Evolutionary conservation across 768 basidiomycete genomes (phyloP), one percentile per base, ranked within the genome.

Genomic region (Rhizopogon vinicolor): DNA sequence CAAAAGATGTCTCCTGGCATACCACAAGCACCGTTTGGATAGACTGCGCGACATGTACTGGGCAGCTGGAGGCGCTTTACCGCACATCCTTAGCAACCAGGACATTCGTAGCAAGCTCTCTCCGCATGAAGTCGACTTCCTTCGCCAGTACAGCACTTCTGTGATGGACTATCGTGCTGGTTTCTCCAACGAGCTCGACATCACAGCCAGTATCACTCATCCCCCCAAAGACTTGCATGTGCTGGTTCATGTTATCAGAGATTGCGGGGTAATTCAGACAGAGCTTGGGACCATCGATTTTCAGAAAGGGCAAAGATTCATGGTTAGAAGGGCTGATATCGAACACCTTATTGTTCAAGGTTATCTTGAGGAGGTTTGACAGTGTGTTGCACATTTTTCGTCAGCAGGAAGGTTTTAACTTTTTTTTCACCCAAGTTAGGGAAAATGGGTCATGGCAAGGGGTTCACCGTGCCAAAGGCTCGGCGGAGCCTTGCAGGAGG

Each of bases 331-430:
- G 61, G 82, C 89, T 7, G 93, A 95, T 67, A 87, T 99, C 58
- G 97, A 99, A 68, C 88, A 95, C 68, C 78, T 98, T 62, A 92
- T 98, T 62, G 86, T 95, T 1, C 91, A 94, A 65, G 95, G 95
- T 4, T 96, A 88, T 69, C 74, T 99, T 61, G 91, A 98, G 74
- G 85, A 95, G 64, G 86, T 96, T 57, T 86, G 65, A 64, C 48
- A 41, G 56, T 53, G 41, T 48, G 60, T 52, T 43, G 28, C 50
- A 41, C 52, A 44, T 59, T 37, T 54, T 18, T 53, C 7, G n/a
- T 33, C 10, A 35, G 33, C 29, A 45, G 5, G 5, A 35, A 42
- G 37, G 39, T 52, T 28, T 41, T 52, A 16, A 19, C 25, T 25
- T 4, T 41, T 51, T 35, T 18, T 31, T 44, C 29, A 37, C 39